Evolutionary conservation across 2,329 filamentous ascomycete species (phyloP), one percentile per base, ranked within the genome.

Genomic region (Macroventuria anomochaeta): DNA sequence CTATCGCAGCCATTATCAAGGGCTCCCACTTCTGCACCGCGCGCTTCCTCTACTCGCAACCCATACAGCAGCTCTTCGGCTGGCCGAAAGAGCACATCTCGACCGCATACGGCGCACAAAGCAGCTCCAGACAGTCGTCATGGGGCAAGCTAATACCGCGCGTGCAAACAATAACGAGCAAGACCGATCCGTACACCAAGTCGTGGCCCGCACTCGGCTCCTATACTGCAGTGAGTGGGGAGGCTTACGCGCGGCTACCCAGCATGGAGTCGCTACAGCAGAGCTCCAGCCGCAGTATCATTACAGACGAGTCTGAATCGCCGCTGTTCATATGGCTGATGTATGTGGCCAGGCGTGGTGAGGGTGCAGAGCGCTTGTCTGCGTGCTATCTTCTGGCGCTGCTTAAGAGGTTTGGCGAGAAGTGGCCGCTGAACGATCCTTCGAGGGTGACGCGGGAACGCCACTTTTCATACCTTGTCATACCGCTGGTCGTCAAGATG

Each of bases 1-100:
- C 93, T 0, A 84, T 96, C 43, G 83, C 87, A 17, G 83, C 87
- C 38, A 88, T 97, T 40, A 84, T 96, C 42, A 84, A 87, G 56
- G 85, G 90, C 64, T 97, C 93, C 0, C 88, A 87, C 62, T 90
- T 88, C 73, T 85, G 91, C 48, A 87, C 90, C 8, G 88, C 88
- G 59, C 84, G 90, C 12, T 74, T 81, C 39, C 63, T 80, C 17
- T 77, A 80, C 48, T 77, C 77, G 5, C 69, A 73, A n/a, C 63
- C 71, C 13, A 73, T 76, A 48, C 70, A 70, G 40, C 61, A 65
- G 46, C 60, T 70, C 21, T 74, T 74, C 37, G 66, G 63, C 12
- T 67, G 67, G 62, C 63, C 67, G 4, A 73, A 72, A 43, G 62
- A 67, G 29, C 56, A 53, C 34, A 44, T 56, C 8, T 40, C 62